Conservation (phyloP, 2,329 filamentous ascomycete species). For the Stagonosporopsis vannaccii region DNA sequence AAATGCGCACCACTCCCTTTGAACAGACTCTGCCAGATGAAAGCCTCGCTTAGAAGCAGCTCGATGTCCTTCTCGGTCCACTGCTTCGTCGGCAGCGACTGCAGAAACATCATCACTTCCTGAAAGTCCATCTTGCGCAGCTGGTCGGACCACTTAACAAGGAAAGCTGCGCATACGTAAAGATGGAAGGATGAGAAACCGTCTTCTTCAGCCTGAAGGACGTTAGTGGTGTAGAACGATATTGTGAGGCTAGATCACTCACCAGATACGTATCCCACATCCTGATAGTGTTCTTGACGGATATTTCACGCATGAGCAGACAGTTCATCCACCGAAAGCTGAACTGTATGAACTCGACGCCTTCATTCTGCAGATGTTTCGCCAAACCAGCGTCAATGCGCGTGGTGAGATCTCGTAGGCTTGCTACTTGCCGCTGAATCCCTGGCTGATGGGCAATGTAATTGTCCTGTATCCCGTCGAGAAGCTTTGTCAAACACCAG, state of each 20-base stretch:
- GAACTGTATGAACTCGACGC: conserved; percentile 98
- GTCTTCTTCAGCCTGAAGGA: conserved; percentile 86
- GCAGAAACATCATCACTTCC: conserved; percentile 99
- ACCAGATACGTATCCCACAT: conserved; percentile 99
- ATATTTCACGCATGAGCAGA: conserved; percentile 95
- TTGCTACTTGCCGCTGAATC: conserved; percentile 91
- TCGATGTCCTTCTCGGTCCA: conserved; percentile 99
- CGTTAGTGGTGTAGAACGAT: conserved; percentile 20
- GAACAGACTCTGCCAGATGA: conserved; percentile 98
- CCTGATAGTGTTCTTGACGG: conserved; percentile 92
- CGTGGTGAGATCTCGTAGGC: conserved; percentile 86
- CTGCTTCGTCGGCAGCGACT: conserved; percentile 86
- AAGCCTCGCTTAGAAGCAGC: conserved; percentile 91
- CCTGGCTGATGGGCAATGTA: conserved; percentile 98
- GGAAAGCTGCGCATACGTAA: conserved; percentile 96
- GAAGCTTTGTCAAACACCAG: conserved; percentile 95
- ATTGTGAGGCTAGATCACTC: conserved; percentile 44
- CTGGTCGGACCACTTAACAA: conserved; percentile 98
- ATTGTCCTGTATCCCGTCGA: conserved; percentile 99
- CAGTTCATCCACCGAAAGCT: conserved; percentile 99
- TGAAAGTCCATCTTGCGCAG: conserved; percentile 97
- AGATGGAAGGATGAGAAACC: conserved; percentile 98
- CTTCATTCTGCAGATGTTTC: conserved; percentile 87
- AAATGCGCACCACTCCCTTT: conserved; percentile 93
- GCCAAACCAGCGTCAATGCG: conserved; percentile 85